Evolutionary conservation across 2,329 filamentous ascomycete genomes (phyloP).

Genomic region (Shiraia sp.): DNA sequence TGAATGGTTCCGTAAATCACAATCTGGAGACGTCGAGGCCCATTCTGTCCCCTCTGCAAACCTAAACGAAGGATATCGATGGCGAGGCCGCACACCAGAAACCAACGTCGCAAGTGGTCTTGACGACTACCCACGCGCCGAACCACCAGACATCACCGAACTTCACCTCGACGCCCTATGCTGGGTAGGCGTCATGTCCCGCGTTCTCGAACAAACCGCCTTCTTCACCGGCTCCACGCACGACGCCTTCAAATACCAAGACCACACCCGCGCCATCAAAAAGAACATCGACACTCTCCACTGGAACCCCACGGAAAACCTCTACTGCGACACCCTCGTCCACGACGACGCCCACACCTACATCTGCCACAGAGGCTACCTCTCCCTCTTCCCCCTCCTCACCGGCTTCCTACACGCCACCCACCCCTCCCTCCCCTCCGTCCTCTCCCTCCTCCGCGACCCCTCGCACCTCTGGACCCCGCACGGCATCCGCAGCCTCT

Average conservation of each 20-base stretch:
- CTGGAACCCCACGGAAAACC: conserved; percentile 79
- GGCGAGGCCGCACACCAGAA: conserved; percentile 80
- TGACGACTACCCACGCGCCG: conserved; percentile 89
- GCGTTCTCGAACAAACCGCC: conserved; percentile 76
- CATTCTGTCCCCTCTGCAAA: conserved; percentile 30
- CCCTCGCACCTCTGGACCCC: conserved; percentile 83
- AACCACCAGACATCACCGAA: conserved; percentile 89
- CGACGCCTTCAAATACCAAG: conserved; percentile 70
- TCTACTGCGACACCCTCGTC: conserved; percentile 89
- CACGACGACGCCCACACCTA: conserved; percentile 82
- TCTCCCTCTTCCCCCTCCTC: conserved; percentile 89
- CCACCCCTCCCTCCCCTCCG: conserved; percentile 70
- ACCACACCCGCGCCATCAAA: conserved; percentile 72
- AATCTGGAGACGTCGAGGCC: conserved; percentile 67
- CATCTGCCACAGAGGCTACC: conserved; percentile 92
- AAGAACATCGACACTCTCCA: conserved; percentile 87
- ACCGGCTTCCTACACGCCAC: conserved; percentile 75
- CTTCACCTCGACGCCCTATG: conserved; percentile 89
- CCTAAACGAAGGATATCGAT: conserved; percentile 81
- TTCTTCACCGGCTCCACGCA: conserved; percentile 70
- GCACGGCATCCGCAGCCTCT: conserved; percentile 83
- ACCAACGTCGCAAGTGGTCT: conserved; percentile 88
- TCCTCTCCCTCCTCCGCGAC: conserved; percentile 76
- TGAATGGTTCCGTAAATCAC: conserved; percentile 89
- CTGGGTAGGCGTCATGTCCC: conserved; percentile 94